Evolutionary conservation across 495 filamentous ascomycete species (phyloP).

Genomic region (Cercophora sp.): DNA sequence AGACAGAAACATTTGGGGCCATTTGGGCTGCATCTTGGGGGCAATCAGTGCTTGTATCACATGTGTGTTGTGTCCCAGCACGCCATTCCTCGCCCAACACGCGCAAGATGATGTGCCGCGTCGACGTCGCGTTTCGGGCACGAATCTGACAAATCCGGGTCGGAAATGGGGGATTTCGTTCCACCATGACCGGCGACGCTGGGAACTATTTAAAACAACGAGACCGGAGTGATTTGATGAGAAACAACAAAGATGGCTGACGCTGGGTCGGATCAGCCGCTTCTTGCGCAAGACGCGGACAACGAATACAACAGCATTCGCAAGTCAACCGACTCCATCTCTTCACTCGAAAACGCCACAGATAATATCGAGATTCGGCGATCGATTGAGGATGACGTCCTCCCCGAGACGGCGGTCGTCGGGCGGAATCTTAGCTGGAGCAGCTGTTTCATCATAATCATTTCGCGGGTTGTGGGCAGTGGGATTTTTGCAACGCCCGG

Average conservation of each 20-base stretch:
- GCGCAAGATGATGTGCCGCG: slow-evolving; percentile 15
- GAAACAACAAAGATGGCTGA: too few relatives aligned
- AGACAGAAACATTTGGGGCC: too few relatives aligned
- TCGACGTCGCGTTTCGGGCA: neutral
- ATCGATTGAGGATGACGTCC: slow-evolving; percentile 52
- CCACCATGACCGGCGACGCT: neutral
- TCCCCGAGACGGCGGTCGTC: slow-evolving; percentile 58
- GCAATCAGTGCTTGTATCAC: neutral
- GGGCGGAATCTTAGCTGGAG: slow-evolving; percentile 64
- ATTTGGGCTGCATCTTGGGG: too few relatives aligned
- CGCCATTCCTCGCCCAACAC: slow-evolving; percentile 7
- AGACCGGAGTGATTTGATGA: too few relatives aligned
- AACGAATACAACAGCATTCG: neutral
- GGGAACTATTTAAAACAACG: too few relatives aligned
- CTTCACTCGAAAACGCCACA: neutral
- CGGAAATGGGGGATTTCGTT: neutral
- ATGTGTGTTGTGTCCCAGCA: neutral
- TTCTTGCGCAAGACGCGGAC: too few relatives aligned
- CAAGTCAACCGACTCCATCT: slow-evolving; percentile 10
- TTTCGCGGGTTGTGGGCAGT: slow-evolving; percentile 70
- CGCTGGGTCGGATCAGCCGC: too few relatives aligned
- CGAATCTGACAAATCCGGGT: neutral
- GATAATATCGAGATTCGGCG: slow-evolving; percentile 6
- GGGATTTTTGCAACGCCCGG: slow-evolving; percentile 76
- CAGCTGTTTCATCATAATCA: slow-evolving; percentile 69